These are phyloP conservation scores for Euphorbia corollata DNA, from an alignment of 441 rosid species.

Conservation along the genomic window DNA sequence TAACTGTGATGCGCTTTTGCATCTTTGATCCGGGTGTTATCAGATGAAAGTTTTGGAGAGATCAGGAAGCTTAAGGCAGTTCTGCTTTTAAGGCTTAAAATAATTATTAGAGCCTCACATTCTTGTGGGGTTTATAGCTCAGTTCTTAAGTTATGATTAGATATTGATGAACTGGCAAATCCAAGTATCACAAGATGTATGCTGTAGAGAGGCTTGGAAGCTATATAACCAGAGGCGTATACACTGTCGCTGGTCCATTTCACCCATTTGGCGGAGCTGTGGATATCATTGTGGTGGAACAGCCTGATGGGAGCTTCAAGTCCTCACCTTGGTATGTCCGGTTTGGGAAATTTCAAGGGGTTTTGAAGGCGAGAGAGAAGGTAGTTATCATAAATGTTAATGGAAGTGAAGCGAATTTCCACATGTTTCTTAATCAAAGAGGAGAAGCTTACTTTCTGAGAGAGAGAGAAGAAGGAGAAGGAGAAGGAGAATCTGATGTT, in stretches of 20 bases:
- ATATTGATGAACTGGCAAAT: conserved; percentile 21
- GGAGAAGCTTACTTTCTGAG: conserved; percentile 91
- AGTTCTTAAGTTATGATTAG: conserved; percentile 20
- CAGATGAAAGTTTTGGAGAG: conserved; percentile 8
- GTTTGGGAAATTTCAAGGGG: conserved; percentile 98
- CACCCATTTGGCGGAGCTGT: conserved; percentile 99
- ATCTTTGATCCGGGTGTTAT: conserved; percentile 15
- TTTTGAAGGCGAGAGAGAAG: conserved; percentile 62
- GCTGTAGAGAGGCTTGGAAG: conserved; percentile 85
- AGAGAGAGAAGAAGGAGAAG: conserved; percentile 51
- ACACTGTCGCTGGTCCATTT: conserved; percentile 76
- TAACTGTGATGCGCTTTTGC: neutral
- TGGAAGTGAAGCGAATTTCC: conserved; percentile 61
- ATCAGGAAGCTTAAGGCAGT: neutral
- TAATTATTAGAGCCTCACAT: conserved; percentile 15
- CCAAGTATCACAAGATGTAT: conserved; percentile 38
- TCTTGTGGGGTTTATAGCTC: conserved; percentile 16
- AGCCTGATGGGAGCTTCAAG: conserved; percentile 84
- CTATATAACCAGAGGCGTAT: conserved; percentile 77
- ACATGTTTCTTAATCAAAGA: conserved; percentile 78
- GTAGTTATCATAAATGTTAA: conserved; percentile 56
- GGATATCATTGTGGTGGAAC: conserved; percentile 89
- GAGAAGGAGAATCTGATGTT: conserved; percentile 31
- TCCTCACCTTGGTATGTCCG: conserved; percentile 95
- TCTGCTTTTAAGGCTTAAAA: neutral